phyloP scores from a whole-genome alignment of 352 stramenopile genomes.

The Elongisporangium undulatum region DNA sequence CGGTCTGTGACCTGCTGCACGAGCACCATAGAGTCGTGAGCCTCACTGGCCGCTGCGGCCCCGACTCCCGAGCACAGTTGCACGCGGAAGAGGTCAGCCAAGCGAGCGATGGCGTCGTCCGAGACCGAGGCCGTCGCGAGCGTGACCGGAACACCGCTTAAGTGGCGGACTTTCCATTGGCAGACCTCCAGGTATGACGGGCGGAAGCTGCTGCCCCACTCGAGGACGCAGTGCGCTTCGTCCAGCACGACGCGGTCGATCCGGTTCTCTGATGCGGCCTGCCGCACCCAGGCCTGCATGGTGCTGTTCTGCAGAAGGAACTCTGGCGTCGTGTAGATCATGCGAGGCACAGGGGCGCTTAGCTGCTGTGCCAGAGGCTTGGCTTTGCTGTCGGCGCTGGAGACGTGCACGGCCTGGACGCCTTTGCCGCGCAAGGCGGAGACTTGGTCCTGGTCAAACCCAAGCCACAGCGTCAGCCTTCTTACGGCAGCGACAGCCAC shows the following conservation, averaged over 20 bases:
- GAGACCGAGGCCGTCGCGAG: constrained; percentile 68
- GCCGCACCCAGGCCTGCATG: constrained; percentile 42
- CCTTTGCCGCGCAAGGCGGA: constrained; percentile 52
- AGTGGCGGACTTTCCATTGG: constrained; percentile 40
- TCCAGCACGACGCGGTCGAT: constrained; percentile 67
- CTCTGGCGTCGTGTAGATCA: constrained; percentile 83
- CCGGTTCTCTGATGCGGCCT: constrained; percentile 11
- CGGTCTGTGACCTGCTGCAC: constrained; percentile 65
- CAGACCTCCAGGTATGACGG: constrained; percentile 65
- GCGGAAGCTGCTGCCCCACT: constrained; percentile 78
- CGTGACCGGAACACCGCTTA: constrained; percentile 54
- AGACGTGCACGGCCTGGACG: constrained; percentile 42
- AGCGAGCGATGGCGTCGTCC: constrained; percentile 48
- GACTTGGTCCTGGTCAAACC: constrained; percentile 55
- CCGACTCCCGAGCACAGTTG: constrained; percentile 10
- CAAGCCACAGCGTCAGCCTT: neutral
- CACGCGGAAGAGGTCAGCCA: constrained; percentile 50
- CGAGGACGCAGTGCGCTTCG: constrained; percentile 74
- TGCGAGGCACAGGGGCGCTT: constrained; percentile 15
- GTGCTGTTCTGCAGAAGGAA: constrained; percentile 62
- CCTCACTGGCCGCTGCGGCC: neutral
- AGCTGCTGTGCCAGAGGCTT: constrained; percentile 34
- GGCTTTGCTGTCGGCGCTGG: constrained; percentile 18
- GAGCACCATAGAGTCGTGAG: constrained; percentile 34
- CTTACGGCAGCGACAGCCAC: neutral